A percentile compares a stretch with the other conserved stretches of the same genome.
phyloP scores from a whole-genome alignment of 1,284 basidiomycete genomes.

The Xanthoconium separans region DNA sequence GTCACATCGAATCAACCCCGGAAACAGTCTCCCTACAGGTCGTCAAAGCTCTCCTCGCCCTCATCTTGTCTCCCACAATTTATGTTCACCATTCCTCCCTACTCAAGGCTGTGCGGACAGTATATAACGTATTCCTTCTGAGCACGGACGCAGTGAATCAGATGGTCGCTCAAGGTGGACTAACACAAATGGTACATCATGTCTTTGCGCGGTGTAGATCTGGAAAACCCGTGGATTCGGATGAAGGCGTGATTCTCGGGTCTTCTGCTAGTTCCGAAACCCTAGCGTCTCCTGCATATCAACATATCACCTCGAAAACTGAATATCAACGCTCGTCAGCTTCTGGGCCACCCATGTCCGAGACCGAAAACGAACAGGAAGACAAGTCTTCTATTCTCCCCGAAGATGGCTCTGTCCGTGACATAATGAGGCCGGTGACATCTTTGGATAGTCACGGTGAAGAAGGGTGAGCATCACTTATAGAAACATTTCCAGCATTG shows the following conservation, averaged over 20 bases:
- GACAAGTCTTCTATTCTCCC: conserved; percentile 1
- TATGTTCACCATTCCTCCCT: conserved; percentile 92
- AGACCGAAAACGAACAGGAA: conserved; percentile 4
- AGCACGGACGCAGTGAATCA: conserved; percentile 90
- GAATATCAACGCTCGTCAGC: conserved; percentile 17
- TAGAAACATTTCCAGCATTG: neutral
- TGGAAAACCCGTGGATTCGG: conserved; percentile 32
- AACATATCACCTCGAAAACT: conserved; percentile 3
- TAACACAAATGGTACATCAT: conserved; percentile 97
- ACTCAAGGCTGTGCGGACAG: conserved; percentile 92
- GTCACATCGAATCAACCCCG: conserved; percentile 84
- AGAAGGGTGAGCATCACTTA: conserved; percentile 24
- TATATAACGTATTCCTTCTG: conserved; percentile 94
- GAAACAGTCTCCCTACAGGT: conserved; percentile 92
- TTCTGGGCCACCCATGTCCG: neutral
- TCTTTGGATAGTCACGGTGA: conserved; percentile 9
- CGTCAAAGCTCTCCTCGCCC: conserved; percentile 87
- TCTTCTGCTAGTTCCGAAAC: conserved; percentile 29
- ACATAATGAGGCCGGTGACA: neutral
- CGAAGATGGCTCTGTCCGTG: conserved; percentile 2
- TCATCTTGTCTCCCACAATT: conserved; percentile 83
- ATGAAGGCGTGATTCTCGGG: conserved; percentile 19
- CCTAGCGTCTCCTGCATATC: conserved; percentile 11
- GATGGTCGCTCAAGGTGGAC: conserved; percentile 93
- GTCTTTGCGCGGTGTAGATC: conserved; percentile 79